A percentile compares a stretch with the other conserved stretches of the same genome.
Conservation (phyloP, 2,329 filamentous ascomycete species). For the Clonostachys chloroleuca region DNA sequence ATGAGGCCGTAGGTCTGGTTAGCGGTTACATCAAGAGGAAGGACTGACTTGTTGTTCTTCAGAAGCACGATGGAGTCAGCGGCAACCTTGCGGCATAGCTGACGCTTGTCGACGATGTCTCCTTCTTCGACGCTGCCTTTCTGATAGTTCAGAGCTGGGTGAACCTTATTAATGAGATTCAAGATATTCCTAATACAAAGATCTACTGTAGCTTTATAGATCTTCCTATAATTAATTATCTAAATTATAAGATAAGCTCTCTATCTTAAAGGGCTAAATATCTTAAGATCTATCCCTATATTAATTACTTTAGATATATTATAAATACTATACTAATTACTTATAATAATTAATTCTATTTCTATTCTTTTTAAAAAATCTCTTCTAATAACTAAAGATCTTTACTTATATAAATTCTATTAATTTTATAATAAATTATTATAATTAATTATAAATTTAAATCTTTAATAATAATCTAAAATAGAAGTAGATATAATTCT, state of each 20-base stretch:
- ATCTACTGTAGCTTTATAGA: constrained; percentile 48
- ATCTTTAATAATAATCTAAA: too few relatives aligned
- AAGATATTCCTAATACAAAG: constrained; percentile 52
- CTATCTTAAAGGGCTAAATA: constrained; percentile 51
- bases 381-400: constrained; percentile 44
- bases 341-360: constrained; percentile 22
- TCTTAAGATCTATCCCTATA: constrained; percentile 55
- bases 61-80: constrained; percentile 44
- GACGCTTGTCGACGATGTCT: neutral
- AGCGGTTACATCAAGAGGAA: constrained; percentile 53
- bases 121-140: too few relatives aligned
- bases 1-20: constrained; percentile 55
- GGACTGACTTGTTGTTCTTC: constrained; percentile 62
- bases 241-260: constrained; percentile 46
- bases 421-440: constrained; percentile 36
- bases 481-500: constrained; percentile 56
- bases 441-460: too few relatives aligned
- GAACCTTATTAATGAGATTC: constrained; percentile 50
- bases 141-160: too few relatives aligned
- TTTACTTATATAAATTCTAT: constrained; percentile 51
- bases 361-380: constrained; percentile 43
- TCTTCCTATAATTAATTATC: constrained; percentile 50
- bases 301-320: constrained; percentile 43
- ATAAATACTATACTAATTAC: constrained; percentile 56
- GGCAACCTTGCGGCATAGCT: neutral